A percentile compares a stretch with the other conserved stretches of the same genome.
phyloP scores from a whole-genome alignment of 2,329 filamentous ascomycete genomes.

The Phialophora macrospora region DNA sequence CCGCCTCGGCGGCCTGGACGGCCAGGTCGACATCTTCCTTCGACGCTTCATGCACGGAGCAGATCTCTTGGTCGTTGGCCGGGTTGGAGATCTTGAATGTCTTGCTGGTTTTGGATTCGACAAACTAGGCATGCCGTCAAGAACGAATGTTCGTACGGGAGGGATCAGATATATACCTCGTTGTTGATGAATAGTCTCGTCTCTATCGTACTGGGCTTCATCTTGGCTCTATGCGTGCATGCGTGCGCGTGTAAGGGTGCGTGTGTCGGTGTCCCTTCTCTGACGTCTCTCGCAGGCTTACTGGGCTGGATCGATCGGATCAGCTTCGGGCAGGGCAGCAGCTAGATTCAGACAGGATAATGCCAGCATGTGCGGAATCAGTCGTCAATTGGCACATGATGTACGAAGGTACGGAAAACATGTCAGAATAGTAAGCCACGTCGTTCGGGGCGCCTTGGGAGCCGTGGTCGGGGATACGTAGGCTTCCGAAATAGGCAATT shows the following conservation, averaged over 20 bases:
- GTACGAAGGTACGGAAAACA: neutral
- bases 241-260: neutral
- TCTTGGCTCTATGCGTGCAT: neutral
- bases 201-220: conserved; percentile 34
- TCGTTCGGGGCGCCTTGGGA: neutral
- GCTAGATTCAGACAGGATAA: neutral
- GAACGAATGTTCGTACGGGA: neutral
- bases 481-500: neutral
- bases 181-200: conserved; percentile 57
- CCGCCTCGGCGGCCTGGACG: conserved; percentile 45
- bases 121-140: conserved; percentile 43
- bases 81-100: conserved; percentile 47
- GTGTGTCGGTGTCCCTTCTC: neutral
- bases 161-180: conserved; percentile 44
- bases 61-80: conserved; percentile 36
- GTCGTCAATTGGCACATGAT: neutral
- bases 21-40: conserved; percentile 45
- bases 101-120: conserved; percentile 51
- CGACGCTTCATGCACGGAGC: conserved; percentile 39
- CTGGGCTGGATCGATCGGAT: neutral
- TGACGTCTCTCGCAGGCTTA: neutral
- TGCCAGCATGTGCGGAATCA: neutral
- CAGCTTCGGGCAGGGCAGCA: neutral
- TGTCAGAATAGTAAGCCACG: neutral
- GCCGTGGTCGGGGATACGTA: neutral